Percentiles rank a stretch among this genome's conserved stretches.
These are phyloP conservation scores for Fusarium incarnatum DNA, from an alignment of 2,329 filamentous ascomycete genomes.

Conservation along the genomic window DNA sequence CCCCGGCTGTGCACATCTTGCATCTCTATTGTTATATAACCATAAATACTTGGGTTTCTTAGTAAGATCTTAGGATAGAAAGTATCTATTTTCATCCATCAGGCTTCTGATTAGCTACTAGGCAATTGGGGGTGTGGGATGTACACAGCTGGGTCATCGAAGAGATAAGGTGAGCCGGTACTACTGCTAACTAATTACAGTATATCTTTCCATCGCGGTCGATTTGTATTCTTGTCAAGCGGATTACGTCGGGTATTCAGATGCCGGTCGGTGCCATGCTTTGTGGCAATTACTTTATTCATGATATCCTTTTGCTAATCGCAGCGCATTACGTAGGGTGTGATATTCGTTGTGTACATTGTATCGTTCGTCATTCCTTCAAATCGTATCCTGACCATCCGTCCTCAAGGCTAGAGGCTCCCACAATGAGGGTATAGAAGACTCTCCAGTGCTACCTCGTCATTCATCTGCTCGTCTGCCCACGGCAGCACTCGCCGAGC, in stretches of 20 bases:
- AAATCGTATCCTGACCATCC: not conserved
- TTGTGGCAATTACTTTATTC: not conserved
- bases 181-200: slow-evolving; percentile 3
- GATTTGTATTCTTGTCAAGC: not conserved
- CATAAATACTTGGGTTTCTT: not conserved
- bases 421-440: slow-evolving; percentile 21
- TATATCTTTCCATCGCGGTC: not conserved
- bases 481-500: slow-evolving; percentile 20
- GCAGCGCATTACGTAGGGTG: not conserved
- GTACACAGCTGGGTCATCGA: not conserved
- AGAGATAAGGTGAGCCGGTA: not conserved
- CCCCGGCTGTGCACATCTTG: not conserved
- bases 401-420: not conserved
- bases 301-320: not conserved
- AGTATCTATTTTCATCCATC: not conserved
- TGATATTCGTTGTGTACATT: not conserved
- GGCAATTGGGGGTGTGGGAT: not conserved
- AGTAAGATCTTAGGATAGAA: not conserved
- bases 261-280: slow-evolving; percentile 1
- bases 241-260: not conserved
- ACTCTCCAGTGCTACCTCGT: slow-evolving; percentile 24
- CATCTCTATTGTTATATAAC: not conserved
- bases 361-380: slow-evolving; percentile 9
- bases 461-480: slow-evolving; percentile 20
- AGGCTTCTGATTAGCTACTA: not conserved